Percentiles rank a stretch among this genome's conserved stretches.
phyloP scores from a whole-genome alignment of 306 rosid species.

The Quercus aquifolioides region DNA sequence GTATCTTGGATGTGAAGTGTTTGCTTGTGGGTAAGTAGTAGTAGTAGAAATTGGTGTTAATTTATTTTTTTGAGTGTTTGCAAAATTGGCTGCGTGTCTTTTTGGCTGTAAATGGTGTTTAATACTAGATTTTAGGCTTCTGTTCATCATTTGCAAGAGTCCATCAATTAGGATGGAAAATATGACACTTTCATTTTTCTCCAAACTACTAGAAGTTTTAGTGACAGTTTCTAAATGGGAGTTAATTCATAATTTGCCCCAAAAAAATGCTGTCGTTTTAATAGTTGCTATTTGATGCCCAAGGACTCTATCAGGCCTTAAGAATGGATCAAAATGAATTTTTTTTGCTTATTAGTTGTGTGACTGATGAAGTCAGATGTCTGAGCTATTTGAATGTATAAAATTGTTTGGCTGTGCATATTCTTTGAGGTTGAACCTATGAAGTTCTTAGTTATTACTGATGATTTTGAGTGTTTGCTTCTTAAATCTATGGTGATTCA shows the following conservation, averaged over 20 bases:
- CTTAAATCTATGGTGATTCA: background rate
- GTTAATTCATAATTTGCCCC: too few species aligned
- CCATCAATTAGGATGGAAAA: too few species aligned
- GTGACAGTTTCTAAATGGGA: too few species aligned
- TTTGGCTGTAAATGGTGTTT: background rate
- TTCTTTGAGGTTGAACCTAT: background rate
- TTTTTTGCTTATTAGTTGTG: background rate
- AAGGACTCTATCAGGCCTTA: background rate
- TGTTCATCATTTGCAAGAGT: too few species aligned
- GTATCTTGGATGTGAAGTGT: too few species aligned
- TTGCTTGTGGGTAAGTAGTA: too few species aligned
- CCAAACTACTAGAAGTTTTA: too few species aligned
- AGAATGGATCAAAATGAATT: background rate
- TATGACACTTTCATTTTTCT: too few species aligned
- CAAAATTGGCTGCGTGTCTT: background rate
- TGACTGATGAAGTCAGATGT: background rate
- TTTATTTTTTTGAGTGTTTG: too few species aligned
- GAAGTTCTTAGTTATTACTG: background rate
- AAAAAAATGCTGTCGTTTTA: background rate
- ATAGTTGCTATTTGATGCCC: background rate
- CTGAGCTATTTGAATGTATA: background rate
- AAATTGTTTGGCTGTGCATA: background rate
- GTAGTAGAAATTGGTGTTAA: too few species aligned
- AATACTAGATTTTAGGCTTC: too few species aligned
- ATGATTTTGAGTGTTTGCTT: background rate